Conservation (phyloP, 805 yeast species). For the Helenozyma baotianmanensis region DNA sequence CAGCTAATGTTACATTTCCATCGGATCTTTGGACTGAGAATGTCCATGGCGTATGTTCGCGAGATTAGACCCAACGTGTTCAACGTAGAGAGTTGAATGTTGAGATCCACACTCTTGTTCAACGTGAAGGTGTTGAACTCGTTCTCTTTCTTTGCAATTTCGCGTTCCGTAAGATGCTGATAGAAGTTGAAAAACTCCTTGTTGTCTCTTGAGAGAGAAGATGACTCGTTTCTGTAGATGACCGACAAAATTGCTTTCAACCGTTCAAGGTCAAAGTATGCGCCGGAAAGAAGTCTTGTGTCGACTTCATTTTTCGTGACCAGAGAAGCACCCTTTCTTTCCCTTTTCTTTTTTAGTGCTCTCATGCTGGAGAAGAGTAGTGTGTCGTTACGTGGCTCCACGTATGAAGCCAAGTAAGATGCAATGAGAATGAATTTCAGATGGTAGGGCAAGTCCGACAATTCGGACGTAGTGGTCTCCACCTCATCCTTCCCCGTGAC, state of each 20-base stretch:
- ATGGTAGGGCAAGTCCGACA: constrained; percentile 49
- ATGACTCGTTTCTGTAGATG: constrained; percentile 45
- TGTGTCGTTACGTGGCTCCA: constrained; percentile 65
- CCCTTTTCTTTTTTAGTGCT: constrained; percentile 31
- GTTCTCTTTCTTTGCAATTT: constrained; percentile 26
- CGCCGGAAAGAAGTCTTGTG: constrained; percentile 63
- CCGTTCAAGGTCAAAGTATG: constrained; percentile 73
- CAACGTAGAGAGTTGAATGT: constrained; percentile 56
- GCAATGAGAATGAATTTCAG: constrained; percentile 75
- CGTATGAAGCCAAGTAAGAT: constrained; percentile 77
- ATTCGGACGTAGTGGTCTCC: constrained; percentile 14
- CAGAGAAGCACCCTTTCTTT: constrained; percentile 15
- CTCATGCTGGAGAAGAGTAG: constrained; percentile 61
- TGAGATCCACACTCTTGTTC: constrained; percentile 44
- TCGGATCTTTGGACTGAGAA: constrained; percentile 60
- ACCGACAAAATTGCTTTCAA: constrained; percentile 75
- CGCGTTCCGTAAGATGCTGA: constrained; percentile 31
- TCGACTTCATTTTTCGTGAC: constrained; percentile 45
- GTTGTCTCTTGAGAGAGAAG: constrained; percentile 23
- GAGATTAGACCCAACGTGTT: constrained; percentile 48
- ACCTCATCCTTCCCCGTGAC: constrained; percentile 16
- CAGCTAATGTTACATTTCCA: constrained; percentile 79
- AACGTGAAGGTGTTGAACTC: constrained; percentile 35
- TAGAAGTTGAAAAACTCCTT: constrained; percentile 19
- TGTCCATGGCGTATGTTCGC: constrained; percentile 44